Conservation (phyloP, 306 rosid genomes). For the Acacia melanoxylon region DNA sequence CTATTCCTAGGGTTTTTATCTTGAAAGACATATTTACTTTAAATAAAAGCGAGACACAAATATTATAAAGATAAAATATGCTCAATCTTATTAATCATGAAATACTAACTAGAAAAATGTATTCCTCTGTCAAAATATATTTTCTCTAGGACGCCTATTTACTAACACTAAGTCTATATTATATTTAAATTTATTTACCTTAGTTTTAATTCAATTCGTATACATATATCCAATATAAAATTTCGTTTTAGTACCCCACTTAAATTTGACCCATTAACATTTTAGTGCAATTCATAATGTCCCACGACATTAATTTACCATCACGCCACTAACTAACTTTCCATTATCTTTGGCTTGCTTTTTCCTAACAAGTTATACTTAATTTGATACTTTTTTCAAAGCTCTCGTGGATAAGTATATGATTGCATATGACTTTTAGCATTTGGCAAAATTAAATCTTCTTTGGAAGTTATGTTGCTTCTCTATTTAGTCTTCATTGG, state of each 20-base stretch:
- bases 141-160: too few species aligned
- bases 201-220: neutral
- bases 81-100: too few species aligned
- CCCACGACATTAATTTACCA: neutral
- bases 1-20: too few species aligned
- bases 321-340: neutral
- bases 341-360: neutral
- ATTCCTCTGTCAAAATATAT: too few species aligned
- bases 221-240: neutral
- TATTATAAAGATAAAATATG: too few species aligned
- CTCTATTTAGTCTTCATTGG: neutral
- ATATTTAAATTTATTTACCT: neutral
- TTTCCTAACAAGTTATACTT: neutral
- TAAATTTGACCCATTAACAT: neutral
- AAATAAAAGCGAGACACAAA: too few species aligned
- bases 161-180: too few species aligned
- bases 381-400: neutral
- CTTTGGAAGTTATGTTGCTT: neutral
- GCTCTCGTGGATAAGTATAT: neutral
- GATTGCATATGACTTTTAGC: neutral
- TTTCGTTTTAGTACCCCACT: neutral
- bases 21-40: fast-evolving
- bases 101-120: too few species aligned
- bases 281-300: neutral
- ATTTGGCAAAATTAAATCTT: neutral